Percentiles rank a stretch among this genome's conserved stretches.
These are phyloP conservation scores for Metarhizium guizhouense DNA, from an alignment of 2,329 filamentous ascomycete genomes.

Conservation along the genomic window DNA sequence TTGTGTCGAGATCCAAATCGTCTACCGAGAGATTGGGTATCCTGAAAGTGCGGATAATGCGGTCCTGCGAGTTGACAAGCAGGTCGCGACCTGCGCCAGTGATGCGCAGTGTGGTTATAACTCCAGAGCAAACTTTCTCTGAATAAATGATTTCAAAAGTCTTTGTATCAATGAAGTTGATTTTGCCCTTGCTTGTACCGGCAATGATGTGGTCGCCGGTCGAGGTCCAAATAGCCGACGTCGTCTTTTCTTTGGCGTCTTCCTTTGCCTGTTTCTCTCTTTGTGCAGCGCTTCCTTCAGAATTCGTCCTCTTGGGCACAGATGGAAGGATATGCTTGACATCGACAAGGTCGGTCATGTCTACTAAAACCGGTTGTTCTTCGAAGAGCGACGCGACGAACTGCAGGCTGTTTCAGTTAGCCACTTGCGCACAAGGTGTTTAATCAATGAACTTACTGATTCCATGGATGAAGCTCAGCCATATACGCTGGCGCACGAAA, in stretches of 20 bases:
- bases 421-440: neutral
- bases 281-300: conserved; percentile 58
- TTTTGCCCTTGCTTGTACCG: conserved; percentile 89
- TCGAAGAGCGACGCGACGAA: conserved; percentile 93
- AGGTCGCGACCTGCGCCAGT: conserved; percentile 75
- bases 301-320: conserved; percentile 64
- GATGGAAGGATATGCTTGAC: conserved; percentile 74
- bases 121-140: conserved; percentile 75
- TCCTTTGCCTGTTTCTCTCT: conserved; percentile 83
- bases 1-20: conserved; percentile 71
- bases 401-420: conserved; percentile 49
- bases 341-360: conserved; percentile 61
- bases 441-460: conserved; percentile 50
- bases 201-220: conserved; percentile 82
- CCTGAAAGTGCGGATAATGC: conserved; percentile 87
- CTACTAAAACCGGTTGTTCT: conserved; percentile 82
- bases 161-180: conserved; percentile 86
- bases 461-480: conserved; percentile 85
- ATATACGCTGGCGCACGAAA: conserved; percentile 94
- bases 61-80: conserved; percentile 87
- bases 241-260: conserved; percentile 91
- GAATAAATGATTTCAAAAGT: conserved; percentile 81
- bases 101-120: conserved; percentile 80
- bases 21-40: conserved; percentile 66
- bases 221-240: conserved; percentile 79